Evolutionary conservation across 441 rosid genomes (phyloP).

Genomic region (Oxalis stricta): DNA sequence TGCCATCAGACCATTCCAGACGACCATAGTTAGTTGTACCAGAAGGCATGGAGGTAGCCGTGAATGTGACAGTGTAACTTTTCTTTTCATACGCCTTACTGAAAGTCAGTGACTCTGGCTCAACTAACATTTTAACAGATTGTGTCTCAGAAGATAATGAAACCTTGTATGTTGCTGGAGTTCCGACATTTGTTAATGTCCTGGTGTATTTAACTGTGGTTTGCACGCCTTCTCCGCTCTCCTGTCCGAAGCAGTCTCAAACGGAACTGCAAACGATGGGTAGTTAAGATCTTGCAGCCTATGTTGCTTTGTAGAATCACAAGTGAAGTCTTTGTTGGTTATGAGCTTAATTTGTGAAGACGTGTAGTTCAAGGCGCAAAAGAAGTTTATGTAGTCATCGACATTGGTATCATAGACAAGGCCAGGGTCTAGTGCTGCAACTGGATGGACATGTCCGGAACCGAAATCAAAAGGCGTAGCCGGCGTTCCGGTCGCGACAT

Average conservation of each 20-base stretch:
- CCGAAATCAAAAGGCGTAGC: conserved; percentile 53
- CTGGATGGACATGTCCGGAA: conserved; percentile 54
- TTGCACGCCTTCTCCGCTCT: conserved; percentile 4
- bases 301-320: conserved; percentile 11
- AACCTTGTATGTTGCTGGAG: conserved; percentile 48
- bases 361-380: conserved; percentile 51
- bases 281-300: conserved; percentile 38
- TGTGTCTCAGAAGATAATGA: conserved; percentile 17
- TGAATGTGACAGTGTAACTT: conserved; percentile 52
- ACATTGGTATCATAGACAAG: conserved; percentile 36
- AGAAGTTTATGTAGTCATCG: conserved; percentile 36
- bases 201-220: conserved; percentile 37
- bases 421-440: conserved; percentile 37
- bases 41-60: conserved; percentile 24
- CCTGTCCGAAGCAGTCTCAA: conserved; percentile 14
- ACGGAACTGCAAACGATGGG: conserved; percentile 43
- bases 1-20: conserved; percentile 74
- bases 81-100: conserved; percentile 42
- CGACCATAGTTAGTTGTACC: conserved; percentile 35
- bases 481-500: conserved; percentile 38
- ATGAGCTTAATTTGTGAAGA: conserved; percentile 25
- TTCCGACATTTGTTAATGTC: conserved; percentile 43
- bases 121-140: conserved; percentile 42
- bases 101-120: conserved; percentile 49
- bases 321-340: conserved; percentile 22